These are phyloP conservation scores for Cocos nucifera DNA, from an alignment of 176 grass and related monocot genomes.

Conservation along the genomic window DNA sequence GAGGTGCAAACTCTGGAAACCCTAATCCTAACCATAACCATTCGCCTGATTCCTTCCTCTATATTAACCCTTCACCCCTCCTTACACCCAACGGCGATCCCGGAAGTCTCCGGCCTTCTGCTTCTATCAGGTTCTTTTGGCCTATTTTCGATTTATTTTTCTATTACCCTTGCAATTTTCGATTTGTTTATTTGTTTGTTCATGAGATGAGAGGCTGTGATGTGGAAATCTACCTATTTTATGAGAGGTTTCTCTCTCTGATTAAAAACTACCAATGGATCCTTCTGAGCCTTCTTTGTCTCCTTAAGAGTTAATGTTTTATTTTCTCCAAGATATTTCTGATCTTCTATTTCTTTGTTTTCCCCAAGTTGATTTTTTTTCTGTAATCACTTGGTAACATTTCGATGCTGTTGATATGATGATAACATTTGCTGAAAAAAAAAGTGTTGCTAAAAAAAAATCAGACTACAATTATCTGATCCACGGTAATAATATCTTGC, in stretches of 20 bases:
- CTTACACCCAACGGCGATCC: no score
- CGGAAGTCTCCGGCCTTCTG: no score
- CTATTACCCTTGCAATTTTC: not conserved
- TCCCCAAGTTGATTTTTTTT: no score
- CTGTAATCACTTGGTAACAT: no score
- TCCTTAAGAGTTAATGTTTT: not conserved
- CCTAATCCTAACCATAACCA: no score
- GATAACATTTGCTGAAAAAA: constrained; percentile 47
- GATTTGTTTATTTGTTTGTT: not conserved
- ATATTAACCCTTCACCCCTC: no score
- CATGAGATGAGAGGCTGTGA: constrained; percentile 28
- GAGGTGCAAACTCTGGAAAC: no score
- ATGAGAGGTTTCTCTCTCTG: constrained; percentile 31
- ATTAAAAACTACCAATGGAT: constrained; percentile 91
- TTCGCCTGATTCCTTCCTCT: no score
- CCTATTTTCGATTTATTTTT: not conserved
- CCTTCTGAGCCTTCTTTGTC: constrained; percentile 65
- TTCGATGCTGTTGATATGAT: constrained; percentile 42
- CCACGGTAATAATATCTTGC: not conserved
- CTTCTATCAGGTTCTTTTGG: no score
- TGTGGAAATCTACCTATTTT: constrained; percentile 71
- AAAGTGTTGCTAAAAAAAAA: constrained; percentile 32
- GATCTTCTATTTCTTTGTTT: not conserved
- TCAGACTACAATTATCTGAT: constrained; percentile 99
- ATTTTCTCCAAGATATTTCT: not conserved